Conservation (phyloP, 176 grass and related monocot genomes). For the Panicum miliaceum region DNA sequence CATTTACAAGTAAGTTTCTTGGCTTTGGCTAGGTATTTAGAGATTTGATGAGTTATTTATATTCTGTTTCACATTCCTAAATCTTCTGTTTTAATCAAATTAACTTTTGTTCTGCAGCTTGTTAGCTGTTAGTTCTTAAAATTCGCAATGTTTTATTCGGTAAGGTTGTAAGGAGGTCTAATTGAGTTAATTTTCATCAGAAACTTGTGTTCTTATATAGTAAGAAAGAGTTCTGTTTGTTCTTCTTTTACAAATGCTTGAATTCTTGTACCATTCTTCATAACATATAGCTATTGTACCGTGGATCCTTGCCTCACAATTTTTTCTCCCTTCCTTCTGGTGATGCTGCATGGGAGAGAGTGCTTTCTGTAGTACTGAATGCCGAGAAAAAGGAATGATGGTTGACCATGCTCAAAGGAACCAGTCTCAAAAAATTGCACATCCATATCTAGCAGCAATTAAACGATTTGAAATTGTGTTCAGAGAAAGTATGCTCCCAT, state of each 20-base stretch:
- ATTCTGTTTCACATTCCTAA: not conserved
- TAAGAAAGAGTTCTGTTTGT: not conserved
- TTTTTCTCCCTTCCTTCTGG: not conserved
- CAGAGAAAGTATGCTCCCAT: not conserved
- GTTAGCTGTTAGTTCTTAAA: not conserved
- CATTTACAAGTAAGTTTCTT: slow-evolving; percentile 33
- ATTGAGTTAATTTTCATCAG: not conserved
- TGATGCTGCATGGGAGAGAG: not conserved
- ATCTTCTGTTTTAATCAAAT: not conserved
- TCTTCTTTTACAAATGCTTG: not conserved
- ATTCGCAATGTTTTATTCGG: not conserved
- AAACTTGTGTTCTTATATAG: not conserved
- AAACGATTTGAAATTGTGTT: too few species aligned
- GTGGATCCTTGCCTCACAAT: not conserved
- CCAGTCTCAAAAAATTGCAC: not conserved
- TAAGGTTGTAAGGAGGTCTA: not conserved
- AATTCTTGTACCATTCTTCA: not conserved
- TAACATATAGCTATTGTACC: not conserved
- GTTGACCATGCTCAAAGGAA: not conserved
- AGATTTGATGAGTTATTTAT: not conserved
- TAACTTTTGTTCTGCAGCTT: not conserved
- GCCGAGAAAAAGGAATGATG: slow-evolving; percentile 29
- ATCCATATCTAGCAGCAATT: too few species aligned
- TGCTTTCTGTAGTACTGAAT: slow-evolving; percentile 12
- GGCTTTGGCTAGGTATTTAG: not conserved